Conservation (phyloP, 2,329 filamentous ascomycete genomes). For the Monilinia laxa region DNA sequence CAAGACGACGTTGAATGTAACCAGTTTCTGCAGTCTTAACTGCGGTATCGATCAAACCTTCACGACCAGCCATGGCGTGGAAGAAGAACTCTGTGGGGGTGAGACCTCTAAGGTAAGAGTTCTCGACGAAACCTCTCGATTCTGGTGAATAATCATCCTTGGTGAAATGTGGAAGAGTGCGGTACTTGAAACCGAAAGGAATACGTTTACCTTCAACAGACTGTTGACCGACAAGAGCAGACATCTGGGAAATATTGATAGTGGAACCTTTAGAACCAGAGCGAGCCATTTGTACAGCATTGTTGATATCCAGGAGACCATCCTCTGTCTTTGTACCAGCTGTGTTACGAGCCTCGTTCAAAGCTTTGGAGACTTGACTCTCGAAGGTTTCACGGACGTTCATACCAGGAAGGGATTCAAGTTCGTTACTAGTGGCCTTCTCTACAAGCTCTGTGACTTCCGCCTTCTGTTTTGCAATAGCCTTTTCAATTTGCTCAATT, state of each 20-base stretch:
- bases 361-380: slow-evolving; percentile 88
- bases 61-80: slow-evolving; percentile 99
- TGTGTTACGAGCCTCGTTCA: slow-evolving; percentile 95
- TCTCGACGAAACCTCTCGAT: slow-evolving; percentile 96
- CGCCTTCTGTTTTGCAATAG: slow-evolving; percentile 77
- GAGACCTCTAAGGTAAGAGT: slow-evolving; percentile 93
- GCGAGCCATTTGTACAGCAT: slow-evolving; percentile 91
- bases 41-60: slow-evolving; percentile 98
- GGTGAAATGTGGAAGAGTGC: slow-evolving; percentile 94
- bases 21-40: slow-evolving; percentile 99
- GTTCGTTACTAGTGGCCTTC: slow-evolving; percentile 77
- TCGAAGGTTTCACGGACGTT: slow-evolving; percentile 98
- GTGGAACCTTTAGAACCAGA: slow-evolving; percentile 98
- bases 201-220: slow-evolving; percentile 98
- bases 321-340: slow-evolving; percentile 90
- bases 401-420: slow-evolving; percentile 96
- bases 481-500: slow-evolving; percentile 78
- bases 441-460: slow-evolving; percentile 75
- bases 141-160: slow-evolving; percentile 99
- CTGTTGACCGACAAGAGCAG: slow-evolving; percentile 94
- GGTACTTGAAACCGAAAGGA: slow-evolving; percentile 98
- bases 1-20: slow-evolving; percentile 97
- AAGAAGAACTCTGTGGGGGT: slow-evolving; percentile 99
- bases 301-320: slow-evolving; percentile 93
- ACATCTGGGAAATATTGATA: slow-evolving; percentile 99